Conservation (phyloP, 73 alveolate genomes). For the Paramecium sonneborni region DNA sequence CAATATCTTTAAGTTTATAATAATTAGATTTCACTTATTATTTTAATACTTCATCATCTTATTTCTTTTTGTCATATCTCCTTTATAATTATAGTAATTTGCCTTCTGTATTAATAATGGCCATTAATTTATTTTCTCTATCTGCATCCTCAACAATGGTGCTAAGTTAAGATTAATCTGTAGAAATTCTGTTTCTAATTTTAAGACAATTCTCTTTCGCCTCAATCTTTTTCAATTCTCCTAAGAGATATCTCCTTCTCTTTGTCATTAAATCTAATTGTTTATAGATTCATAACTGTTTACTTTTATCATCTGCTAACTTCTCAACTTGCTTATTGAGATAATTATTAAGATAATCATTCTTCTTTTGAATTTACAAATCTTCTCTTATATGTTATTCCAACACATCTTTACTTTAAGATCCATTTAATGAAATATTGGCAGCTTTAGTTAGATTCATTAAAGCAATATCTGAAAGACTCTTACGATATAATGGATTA, state of each 20-base stretch:
- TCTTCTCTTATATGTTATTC: constrained; percentile 42
- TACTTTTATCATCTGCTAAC: constrained; percentile 20
- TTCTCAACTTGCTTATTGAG: neutral
- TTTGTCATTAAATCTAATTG: neutral
- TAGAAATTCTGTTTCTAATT: neutral
- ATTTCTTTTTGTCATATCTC: neutral
- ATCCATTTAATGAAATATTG: neutral
- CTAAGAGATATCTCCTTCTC: neutral
- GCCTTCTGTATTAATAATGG: constrained; percentile 23
- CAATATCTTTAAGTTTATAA: neutral
- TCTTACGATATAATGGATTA: constrained; percentile 25
- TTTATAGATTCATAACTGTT: neutral
- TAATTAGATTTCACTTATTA: neutral
- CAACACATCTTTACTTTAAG: neutral
- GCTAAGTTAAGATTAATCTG: neutral
- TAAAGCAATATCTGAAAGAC: constrained; percentile 17
- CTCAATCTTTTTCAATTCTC: neutral
- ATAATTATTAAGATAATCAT: neutral
- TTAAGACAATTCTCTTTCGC: neutral
- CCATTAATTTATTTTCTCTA: constrained; percentile 34
- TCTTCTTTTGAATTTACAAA: neutral
- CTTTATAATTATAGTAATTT: neutral
- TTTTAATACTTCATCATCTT: neutral
- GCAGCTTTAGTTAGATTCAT: constrained; percentile 21
- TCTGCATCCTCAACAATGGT: constrained; percentile 14